Percentiles rank a stretch among this genome's conserved stretches.
phyloP scores from a whole-genome alignment of 2,329 filamentous ascomycete species.

The Ascochyta pisi region DNA sequence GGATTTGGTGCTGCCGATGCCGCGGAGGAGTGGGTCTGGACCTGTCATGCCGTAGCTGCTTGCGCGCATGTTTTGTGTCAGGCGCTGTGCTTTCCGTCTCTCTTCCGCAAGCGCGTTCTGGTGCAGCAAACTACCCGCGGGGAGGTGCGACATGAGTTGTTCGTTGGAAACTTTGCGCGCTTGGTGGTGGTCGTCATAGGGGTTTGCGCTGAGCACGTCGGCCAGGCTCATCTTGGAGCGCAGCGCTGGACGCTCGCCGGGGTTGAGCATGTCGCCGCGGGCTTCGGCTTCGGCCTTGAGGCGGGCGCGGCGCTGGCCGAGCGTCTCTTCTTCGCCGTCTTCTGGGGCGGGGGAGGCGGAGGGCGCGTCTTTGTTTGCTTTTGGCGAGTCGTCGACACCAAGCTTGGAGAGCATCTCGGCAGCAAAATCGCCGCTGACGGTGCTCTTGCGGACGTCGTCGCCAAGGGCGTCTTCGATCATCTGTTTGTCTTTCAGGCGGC shows the following conservation, averaged over 20 bases:
- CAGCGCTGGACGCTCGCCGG: conserved; percentile 44
- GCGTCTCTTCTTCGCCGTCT: conserved; percentile 71
- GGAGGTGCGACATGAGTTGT: conserved; percentile 41
- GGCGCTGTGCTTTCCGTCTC: conserved; percentile 44
- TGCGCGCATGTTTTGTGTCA: conserved; percentile 43
- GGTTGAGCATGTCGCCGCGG: conserved; percentile 38
- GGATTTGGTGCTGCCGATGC: conserved; percentile 10
- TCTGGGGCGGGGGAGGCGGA: conserved; percentile 24
- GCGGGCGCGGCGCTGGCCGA: conserved; percentile 77
- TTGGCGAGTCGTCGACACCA: conserved; percentile 33
- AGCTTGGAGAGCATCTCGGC: conserved; percentile 67
- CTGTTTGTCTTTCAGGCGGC: conserved; percentile 67
- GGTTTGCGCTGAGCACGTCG: conserved; percentile 66
- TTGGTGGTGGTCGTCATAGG: conserved; percentile 47
- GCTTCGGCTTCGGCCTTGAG: conserved; percentile 74
- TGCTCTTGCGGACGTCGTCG: conserved; percentile 52
- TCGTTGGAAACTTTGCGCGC: conserved; percentile 48
- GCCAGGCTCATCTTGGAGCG: conserved; percentile 63
- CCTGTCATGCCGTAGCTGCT: conserved; percentile 34
- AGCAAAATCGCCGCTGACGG: conserved; percentile 71
- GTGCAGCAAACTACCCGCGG: conserved; percentile 52
- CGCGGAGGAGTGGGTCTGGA: conserved; percentile 39
- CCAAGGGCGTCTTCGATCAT: conserved; percentile 54
- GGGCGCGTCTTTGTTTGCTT: conserved; percentile 31
- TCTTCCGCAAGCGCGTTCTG: conserved; percentile 48